These are phyloP conservation scores for Diaporthe australafricana DNA, from an alignment of 2,329 filamentous ascomycete genomes.

Conservation along the genomic window DNA sequence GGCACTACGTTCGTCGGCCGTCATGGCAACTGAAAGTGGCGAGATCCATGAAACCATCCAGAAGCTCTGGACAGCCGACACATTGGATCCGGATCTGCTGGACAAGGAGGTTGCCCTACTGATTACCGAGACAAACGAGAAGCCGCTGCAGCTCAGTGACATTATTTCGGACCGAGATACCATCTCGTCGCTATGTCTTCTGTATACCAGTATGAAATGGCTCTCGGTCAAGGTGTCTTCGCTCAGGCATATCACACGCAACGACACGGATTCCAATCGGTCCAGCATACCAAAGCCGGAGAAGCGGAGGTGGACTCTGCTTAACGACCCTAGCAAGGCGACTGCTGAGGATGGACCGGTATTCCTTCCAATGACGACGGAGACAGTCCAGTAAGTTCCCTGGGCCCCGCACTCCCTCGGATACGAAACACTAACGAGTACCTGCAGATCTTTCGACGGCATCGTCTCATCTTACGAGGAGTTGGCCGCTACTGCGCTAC, in stretches of 20 bases:
- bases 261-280: slow-evolving; percentile 74
- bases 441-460: slow-evolving; percentile 80
- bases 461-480: slow-evolving; percentile 87
- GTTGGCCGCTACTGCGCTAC: slow-evolving; percentile 81
- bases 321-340: slow-evolving; percentile 71
- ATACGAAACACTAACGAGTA: neutral
- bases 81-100: slow-evolving; percentile 66
- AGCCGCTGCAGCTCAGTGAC: slow-evolving; percentile 78
- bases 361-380: slow-evolving; percentile 87
- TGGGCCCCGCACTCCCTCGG: neutral
- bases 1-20: slow-evolving; percentile 77
- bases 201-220: slow-evolving; percentile 99
- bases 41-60: slow-evolving; percentile 79
- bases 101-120: slow-evolving; percentile 71
- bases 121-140: slow-evolving; percentile 68
- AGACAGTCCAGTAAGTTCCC: slow-evolving; percentile 80
- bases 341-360: slow-evolving; percentile 74
- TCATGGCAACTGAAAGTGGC: slow-evolving; percentile 75
- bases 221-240: slow-evolving; percentile 84
- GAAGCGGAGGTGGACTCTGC: slow-evolving; percentile 84
- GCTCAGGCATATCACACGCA: slow-evolving; percentile 83
- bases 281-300: slow-evolving; percentile 66
- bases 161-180: slow-evolving; percentile 91
- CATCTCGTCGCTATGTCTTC: slow-evolving; percentile 83
- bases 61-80: slow-evolving; percentile 70